These are phyloP conservation scores for Daldinia sp. DNA, from an alignment of 2,329 filamentous ascomycete species.

Conservation along the genomic window DNA sequence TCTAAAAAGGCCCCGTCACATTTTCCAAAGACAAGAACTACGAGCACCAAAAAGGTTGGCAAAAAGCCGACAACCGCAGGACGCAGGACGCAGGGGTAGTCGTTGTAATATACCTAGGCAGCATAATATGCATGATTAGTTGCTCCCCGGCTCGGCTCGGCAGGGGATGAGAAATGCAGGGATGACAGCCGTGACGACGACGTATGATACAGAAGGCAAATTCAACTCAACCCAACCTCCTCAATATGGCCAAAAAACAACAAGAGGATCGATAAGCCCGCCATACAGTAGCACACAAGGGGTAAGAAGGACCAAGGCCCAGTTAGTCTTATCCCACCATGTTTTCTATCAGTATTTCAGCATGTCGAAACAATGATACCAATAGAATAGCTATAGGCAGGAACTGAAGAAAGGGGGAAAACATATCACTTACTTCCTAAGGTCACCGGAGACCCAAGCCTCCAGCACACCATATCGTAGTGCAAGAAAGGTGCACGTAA, in stretches of 20 bases:
- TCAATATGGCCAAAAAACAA: neutral
- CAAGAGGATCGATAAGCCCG: too few relatives aligned
- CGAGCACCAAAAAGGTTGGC: neutral
- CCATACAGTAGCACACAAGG: too few relatives aligned
- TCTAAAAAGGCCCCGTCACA: conserved; percentile 1
- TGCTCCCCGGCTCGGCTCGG: conserved; percentile 25
- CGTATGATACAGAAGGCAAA: neutral
- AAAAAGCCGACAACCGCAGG: conserved; percentile 15
- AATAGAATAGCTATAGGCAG: neutral
- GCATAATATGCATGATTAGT: conserved; percentile 16
- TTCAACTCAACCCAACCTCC: conserved; percentile 1
- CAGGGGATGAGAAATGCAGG: conserved; percentile 16
- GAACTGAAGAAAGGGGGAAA: too few relatives aligned
- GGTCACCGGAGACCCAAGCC: neutral
- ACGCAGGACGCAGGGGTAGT: conserved; percentile 30
- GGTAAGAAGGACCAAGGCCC: neutral
- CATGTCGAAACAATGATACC: neutral
- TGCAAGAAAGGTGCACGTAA: neutral
- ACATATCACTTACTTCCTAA: too few relatives aligned
- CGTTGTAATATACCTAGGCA: conserved; percentile 6
- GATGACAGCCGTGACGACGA: neutral
- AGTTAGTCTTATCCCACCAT: neutral
- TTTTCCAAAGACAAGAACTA: neutral
- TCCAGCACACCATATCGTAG: neutral
- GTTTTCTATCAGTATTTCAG: neutral